Evolutionary conservation across 2,329 filamentous ascomycete genomes (phyloP).

Genomic region (Cercospora zeina): DNA sequence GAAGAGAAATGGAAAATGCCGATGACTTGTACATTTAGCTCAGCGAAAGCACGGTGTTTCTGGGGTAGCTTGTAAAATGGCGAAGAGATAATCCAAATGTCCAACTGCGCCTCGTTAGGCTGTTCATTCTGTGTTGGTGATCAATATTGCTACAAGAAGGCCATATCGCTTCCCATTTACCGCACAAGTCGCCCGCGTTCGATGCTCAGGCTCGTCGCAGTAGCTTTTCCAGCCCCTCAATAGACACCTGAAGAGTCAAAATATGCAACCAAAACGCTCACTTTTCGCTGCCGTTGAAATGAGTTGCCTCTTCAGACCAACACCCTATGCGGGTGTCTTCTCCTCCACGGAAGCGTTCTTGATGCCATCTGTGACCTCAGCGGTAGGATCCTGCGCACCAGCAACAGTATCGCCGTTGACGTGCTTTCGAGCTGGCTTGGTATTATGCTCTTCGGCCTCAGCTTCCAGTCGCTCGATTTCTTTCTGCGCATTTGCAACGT

Average conservation of each 20-base stretch:
- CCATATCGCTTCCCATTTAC: not conserved
- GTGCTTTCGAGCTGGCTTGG: slow-evolving; percentile 51
- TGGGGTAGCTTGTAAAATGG: not conserved
- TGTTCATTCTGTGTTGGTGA: slow-evolving; percentile 12
- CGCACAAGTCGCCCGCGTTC: slow-evolving; percentile 1
- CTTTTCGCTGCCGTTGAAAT: slow-evolving; percentile 9
- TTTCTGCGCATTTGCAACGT: slow-evolving; percentile 93
- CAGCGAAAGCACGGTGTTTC: not conserved
- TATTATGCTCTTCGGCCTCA: slow-evolving; percentile 59
- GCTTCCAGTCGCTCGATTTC: slow-evolving; percentile 82
- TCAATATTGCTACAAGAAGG: slow-evolving; percentile 16
- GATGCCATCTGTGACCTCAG: slow-evolving; percentile 61
- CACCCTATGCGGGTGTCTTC: slow-evolving; percentile 25
- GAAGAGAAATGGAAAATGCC: not conserved
- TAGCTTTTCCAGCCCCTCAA: slow-evolving; percentile 8
- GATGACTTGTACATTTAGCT: slow-evolving; percentile 7
- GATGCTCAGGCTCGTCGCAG: not conserved
- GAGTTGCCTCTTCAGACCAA: slow-evolving; percentile 12
- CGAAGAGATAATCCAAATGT: not conserved
- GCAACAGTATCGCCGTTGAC: slow-evolving; percentile 56
- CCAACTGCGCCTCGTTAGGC: slow-evolving; percentile 5
- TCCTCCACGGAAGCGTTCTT: slow-evolving; percentile 63
- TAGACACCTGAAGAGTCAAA: slow-evolving; percentile 3
- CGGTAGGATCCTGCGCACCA: slow-evolving; percentile 58
- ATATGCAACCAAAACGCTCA: slow-evolving; percentile 15